Conservation (phyloP, 306 rosid species). For the Pueraria montana region DNA sequence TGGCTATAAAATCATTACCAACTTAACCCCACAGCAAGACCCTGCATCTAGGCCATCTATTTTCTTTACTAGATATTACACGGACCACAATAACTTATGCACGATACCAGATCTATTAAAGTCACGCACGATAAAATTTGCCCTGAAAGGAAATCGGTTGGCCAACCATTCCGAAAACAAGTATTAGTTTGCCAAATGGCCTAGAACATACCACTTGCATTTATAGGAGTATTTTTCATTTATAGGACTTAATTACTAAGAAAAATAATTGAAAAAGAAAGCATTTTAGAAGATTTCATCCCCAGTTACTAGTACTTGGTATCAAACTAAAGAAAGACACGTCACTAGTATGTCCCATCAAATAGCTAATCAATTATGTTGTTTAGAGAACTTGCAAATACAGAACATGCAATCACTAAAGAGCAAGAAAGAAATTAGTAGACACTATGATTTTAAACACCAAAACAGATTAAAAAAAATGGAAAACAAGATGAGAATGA, state of each 20-base stretch:
- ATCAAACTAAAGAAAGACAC: background rate
- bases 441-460: background rate
- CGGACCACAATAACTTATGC: too few relatives aligned
- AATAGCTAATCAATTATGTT: background rate
- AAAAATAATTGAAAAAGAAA: background rate
- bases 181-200: background rate
- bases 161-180: background rate
- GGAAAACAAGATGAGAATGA: background rate
- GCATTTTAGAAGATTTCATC: background rate
- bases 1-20: too few relatives aligned
- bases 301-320: background rate
- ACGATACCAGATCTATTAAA: too few relatives aligned
- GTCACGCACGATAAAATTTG: too few relatives aligned
- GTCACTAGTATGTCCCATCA: background rate
- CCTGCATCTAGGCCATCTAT: too few relatives aligned
- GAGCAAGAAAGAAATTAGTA: constrained; percentile 4
- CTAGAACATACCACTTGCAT: background rate
- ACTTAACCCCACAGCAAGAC: too few relatives aligned
- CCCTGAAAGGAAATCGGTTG: background rate
- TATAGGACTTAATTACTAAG: background rate
- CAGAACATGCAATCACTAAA: background rate
- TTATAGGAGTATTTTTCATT: too few relatives aligned
- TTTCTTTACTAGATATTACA: too few relatives aligned
- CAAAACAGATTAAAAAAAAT: background rate
- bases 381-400: background rate